A percentile compares a stretch with the other conserved stretches of the same genome.
phyloP scores from a whole-genome alignment of 495 filamentous ascomycete genomes.

The Penicillium simplicissimum region DNA sequence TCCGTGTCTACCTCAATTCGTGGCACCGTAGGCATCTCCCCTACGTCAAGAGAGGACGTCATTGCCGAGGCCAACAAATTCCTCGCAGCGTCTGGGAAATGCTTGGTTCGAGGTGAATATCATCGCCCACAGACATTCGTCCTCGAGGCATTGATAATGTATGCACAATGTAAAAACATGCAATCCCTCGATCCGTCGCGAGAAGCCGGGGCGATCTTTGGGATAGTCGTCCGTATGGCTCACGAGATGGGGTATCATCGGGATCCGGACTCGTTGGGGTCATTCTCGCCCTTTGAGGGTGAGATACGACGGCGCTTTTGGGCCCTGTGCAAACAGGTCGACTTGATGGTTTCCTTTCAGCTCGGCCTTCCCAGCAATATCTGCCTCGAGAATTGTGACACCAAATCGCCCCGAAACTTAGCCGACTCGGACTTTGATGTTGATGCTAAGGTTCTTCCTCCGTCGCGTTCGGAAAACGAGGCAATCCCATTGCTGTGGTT shows the following conservation, averaged over 20 bases:
- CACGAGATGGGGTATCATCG: neutral
- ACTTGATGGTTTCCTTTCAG: neutral
- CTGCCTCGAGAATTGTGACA: neutral
- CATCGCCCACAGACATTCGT: neutral
- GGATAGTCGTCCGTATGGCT: neutral
- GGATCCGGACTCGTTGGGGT: neutral
- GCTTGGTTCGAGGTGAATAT: neutral
- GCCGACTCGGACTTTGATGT: neutral
- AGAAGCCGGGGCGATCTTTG: neutral
- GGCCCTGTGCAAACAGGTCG: neutral
- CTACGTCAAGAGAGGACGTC: neutral
- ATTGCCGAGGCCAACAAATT: neutral
- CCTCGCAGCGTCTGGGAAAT: neutral
- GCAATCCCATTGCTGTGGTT: conserved; percentile 17
- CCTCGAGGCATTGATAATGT: neutral
- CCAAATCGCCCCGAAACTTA: neutral
- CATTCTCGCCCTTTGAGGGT: neutral
- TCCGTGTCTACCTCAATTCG: neutral
- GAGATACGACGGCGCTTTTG: neutral
- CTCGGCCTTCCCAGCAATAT: neutral
- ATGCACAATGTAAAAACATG: neutral
- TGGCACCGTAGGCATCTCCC: neutral
- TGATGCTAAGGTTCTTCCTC: neutral
- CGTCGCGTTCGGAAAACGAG: neutral
- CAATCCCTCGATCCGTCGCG: neutral